Percentiles rank a stretch among this genome's conserved stretches.
phyloP scores from a whole-genome alignment of 305 asterid species.

The Vinca major region DNA sequence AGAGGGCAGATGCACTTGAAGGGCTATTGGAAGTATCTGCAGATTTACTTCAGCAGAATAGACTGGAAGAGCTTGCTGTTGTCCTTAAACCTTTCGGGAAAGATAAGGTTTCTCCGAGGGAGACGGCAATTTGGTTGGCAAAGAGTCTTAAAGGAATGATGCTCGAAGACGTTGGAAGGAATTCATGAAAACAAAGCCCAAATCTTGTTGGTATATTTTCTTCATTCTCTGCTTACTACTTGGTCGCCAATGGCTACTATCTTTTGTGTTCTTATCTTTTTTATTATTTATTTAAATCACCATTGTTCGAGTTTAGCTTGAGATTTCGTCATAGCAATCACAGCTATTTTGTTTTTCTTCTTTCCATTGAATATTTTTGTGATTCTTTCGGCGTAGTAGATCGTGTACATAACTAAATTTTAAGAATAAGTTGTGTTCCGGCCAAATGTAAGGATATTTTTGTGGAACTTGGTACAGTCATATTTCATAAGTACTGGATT shows the following conservation, averaged over 20 bases:
- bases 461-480: neutral
- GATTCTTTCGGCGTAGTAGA: conserved; percentile 11
- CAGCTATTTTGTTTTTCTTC: neutral
- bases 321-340: conserved; percentile 1
- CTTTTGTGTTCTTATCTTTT: neutral
- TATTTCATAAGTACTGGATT: too few relatives aligned
- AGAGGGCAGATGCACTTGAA: conserved; percentile 96
- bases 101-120: conserved; percentile 96
- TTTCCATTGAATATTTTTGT: neutral
- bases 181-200: conserved; percentile 24
- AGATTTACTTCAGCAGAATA: conserved; percentile 75
- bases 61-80: conserved; percentile 81
- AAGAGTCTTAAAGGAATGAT: conserved; percentile 97
- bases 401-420: conserved; percentile 19
- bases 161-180: conserved; percentile 63
- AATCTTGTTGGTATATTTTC: neutral
- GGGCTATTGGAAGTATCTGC: conserved; percentile 90
- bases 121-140: conserved; percentile 96
- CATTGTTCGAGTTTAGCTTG: conserved; percentile 9
- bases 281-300: neutral
- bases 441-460: conserved; percentile 15
- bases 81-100: conserved; percentile 88
- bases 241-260: neutral
- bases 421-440: conserved; percentile 11
- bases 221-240: conserved; percentile 10